Base-by-base conservation (phyloP, 2,329 filamentous ascomycete genomes). In the Aspergillus intermedius region DNA sequence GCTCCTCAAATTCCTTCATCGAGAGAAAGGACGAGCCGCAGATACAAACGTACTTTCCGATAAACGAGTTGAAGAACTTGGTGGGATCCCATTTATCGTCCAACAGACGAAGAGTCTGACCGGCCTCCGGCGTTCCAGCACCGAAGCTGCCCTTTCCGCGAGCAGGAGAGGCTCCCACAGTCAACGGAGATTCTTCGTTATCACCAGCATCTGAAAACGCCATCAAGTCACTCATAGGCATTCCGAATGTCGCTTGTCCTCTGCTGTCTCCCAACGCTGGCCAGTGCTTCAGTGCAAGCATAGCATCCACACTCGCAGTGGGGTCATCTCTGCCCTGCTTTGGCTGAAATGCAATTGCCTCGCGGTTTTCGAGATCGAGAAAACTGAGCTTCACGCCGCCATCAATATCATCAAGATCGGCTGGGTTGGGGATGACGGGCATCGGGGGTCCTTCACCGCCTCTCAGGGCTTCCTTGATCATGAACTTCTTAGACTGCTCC, bases 401-500 rank as follows among this genome's bases (percentile, higher is more conserved):
- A 41, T 62, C 56, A 15, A 49, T 46, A 4, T 50, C 51, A 13
- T 53, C 57, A 2, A 47, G 41, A 2, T 58, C 51, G 10, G 32
- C 34, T 3, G 40, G 39, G 4, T 45, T 39, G 9, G 45, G 45
- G 15, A 49, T 40, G 17, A 49, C 43, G 2, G 47, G 47, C 22
- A 42, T 42, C 5, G 25, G 25, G 1, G 35, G 22, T 5, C 37
- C 48, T n/a, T 45, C 52, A 32, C 54, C 47, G 1, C 28, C 32
- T 2, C 49, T 49, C 2, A 67, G 57, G 1, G 55, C 61, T 42
- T 62, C 62, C 47, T 65, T 71, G 46, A 76, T 61, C 37, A 80
- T 65, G 28, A 71, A 61, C 55, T 77, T 80, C 59, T 79, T 74
- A 13, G 74, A 68, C 19, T 79, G 69, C 42, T 76, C 68, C n/a